Evolutionary conservation across 1,284 basidiomycete species (phyloP).

Genomic region (Ceraceosorus guamensis): DNA sequence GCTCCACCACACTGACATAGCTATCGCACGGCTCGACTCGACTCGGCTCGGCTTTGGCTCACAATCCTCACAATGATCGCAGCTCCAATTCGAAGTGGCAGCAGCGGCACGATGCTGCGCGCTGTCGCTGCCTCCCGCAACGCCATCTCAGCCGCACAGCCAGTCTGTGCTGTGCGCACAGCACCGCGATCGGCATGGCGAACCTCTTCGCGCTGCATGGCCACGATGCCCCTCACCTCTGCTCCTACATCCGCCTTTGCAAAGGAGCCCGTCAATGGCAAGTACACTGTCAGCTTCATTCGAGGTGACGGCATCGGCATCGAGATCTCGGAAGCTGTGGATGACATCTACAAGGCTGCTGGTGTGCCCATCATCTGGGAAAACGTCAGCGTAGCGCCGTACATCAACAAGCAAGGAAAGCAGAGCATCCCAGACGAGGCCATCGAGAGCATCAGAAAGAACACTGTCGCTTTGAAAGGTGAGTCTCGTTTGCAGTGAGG

Average conservation of each 20-base stretch:
- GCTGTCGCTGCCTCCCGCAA: too few species aligned
- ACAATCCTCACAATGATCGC: too few species aligned
- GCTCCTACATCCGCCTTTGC: slow-evolving; percentile 43
- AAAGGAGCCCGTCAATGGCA: slow-evolving; percentile 19
- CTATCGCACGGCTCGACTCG: too few species aligned
- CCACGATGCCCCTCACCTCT: slow-evolving; percentile 26
- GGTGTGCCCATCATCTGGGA: slow-evolving; percentile 65
- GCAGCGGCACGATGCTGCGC: too few species aligned
- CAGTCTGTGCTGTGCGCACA: too few species aligned
- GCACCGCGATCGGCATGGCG: too few species aligned
- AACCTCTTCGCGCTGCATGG: too few species aligned
- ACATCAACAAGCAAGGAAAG: slow-evolving; percentile 74
- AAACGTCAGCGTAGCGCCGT: slow-evolving; percentile 72
- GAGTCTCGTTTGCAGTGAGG: slow-evolving; percentile 22
- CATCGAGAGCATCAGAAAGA: slow-evolving; percentile 86
- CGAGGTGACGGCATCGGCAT: slow-evolving; percentile 67
- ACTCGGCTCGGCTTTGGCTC: too few species aligned
- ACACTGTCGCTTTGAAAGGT: slow-evolving; percentile 97
- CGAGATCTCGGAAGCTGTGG: slow-evolving; percentile 58
- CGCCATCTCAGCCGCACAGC: too few species aligned
- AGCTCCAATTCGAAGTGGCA: too few species aligned
- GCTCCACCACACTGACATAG: too few species aligned
- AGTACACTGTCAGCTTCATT: slow-evolving; percentile 80
- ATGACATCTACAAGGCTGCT: slow-evolving; percentile 83
- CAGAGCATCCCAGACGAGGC: slow-evolving; percentile 90